Conservation (phyloP, 2,329 filamentous ascomycete genomes). For the Coniosporium tulheliwenetii region DNA sequence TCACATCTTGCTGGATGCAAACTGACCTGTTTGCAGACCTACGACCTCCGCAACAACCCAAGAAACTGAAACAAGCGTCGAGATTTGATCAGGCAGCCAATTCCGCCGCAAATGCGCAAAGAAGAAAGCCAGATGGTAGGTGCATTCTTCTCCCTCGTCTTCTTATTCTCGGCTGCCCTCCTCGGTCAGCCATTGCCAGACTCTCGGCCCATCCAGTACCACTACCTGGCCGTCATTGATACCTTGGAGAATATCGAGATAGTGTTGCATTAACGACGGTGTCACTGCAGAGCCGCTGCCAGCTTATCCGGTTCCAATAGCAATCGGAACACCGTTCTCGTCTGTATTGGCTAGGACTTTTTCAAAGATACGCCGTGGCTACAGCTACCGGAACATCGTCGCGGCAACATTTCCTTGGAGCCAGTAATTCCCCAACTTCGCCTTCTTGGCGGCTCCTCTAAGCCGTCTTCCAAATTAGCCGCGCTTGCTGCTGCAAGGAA, state of each 20-base stretch:
- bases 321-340: no score
- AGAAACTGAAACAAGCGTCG: slow-evolving; percentile 24
- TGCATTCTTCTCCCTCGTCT: slow-evolving; percentile 7
- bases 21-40: not conserved
- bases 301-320: no score
- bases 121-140: slow-evolving; percentile 30
- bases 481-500: slow-evolving; percentile 75
- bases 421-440: slow-evolving; percentile 45
- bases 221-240: no score
- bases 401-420: slow-evolving; percentile 46
- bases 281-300: no score
- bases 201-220: no score
- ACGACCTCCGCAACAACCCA: slow-evolving; percentile 10
- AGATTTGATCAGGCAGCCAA: slow-evolving; percentile 29
- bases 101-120: slow-evolving; percentile 21
- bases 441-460: slow-evolving; percentile 62
- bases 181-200: no score
- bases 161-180: no score
- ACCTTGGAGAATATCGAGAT: no score
- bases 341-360: slow-evolving; percentile 34
- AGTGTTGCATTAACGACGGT: no score
- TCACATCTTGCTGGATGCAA: not conserved
- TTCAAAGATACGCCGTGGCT: slow-evolving; percentile 83
- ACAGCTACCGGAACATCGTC: slow-evolving; percentile 49
- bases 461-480: slow-evolving; percentile 79